Evolutionary conservation across 2,329 filamentous ascomycete species (phyloP).

Genomic region (Cryphonectria japonica): DNA sequence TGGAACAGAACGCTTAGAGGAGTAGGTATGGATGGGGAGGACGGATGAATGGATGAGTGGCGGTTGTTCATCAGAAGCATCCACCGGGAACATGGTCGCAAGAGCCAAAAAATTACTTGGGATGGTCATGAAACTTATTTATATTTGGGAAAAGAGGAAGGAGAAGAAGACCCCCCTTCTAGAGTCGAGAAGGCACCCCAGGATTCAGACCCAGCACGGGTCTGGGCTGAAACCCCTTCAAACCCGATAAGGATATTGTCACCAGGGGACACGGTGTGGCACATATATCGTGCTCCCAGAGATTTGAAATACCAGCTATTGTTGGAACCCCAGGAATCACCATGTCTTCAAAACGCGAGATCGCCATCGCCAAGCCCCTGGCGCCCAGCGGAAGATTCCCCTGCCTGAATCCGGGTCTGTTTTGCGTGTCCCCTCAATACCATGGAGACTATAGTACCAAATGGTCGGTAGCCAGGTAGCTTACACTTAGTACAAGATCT

Average conservation of each 20-base stretch:
- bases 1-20: background rate
- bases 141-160: background rate
- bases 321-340: slow-evolving; percentile 15
- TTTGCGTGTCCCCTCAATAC: slow-evolving; percentile 17
- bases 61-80: background rate
- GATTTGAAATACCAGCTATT: slow-evolving; percentile 10
- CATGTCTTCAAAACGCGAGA: slow-evolving; percentile 21
- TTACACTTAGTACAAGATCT: background rate
- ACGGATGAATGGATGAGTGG: background rate
- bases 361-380: slow-evolving; percentile 22
- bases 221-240: slow-evolving; percentile 23
- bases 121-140: slow-evolving; percentile 10
- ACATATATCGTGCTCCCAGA: slow-evolving; percentile 13
- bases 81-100: background rate
- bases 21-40: background rate
- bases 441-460: background rate
- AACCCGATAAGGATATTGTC: slow-evolving; percentile 12
- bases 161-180: background rate
- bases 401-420: slow-evolving; percentile 27
- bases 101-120: background rate
- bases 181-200: background rate
- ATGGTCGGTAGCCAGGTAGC: background rate
- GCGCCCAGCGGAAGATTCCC: slow-evolving; percentile 12
- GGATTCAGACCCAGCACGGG: slow-evolving; percentile 2
- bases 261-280: slow-evolving; percentile 15